These are phyloP conservation scores for Aethionema arabicum DNA, from an alignment of 345 rosid species.

Conservation along the genomic window DNA sequence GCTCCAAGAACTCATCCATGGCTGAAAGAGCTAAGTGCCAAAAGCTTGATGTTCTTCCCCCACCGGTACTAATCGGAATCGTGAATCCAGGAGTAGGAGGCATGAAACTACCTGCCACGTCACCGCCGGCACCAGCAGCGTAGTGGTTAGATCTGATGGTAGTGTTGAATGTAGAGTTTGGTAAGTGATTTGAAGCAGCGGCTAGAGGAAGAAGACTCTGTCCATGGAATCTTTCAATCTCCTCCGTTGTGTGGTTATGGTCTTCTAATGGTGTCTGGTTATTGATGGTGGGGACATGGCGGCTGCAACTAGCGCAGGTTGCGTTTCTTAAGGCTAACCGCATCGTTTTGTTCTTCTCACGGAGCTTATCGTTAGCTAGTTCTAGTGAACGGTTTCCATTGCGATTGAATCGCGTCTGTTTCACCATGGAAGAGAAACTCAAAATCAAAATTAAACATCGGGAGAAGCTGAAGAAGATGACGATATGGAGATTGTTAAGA, in stretches of 20 bases:
- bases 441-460: background rate
- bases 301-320: conserved; percentile 80
- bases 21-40: conserved; percentile 85
- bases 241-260: conserved; percentile 86
- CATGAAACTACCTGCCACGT: conserved; percentile 1
- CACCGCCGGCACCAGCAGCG: conserved; percentile 48
- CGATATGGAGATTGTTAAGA: background rate
- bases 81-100: conserved; percentile 26
- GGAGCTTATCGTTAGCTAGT: conserved; percentile 89
- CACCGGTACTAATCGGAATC: conserved; percentile 40
- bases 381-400: conserved; percentile 82
- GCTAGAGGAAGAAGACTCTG: conserved; percentile 60
- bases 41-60: conserved; percentile 55
- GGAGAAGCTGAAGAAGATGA: background rate
- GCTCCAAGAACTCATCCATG: conserved; percentile 85
- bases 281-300: conserved; percentile 61
- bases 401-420: conserved; percentile 81
- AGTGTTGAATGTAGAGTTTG: conserved; percentile 74
- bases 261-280: conserved; percentile 86
- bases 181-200: conserved; percentile 43
- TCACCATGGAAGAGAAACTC: conserved; percentile 13
- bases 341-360: conserved; percentile 86
- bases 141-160: no score
- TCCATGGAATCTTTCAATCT: conserved; percentile 85
- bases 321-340: conserved; percentile 91